A percentile compares a stretch with the other conserved stretches of the same genome.
phyloP scores from a whole-genome alignment of 441 rosid species.

The Jatropha multifida region DNA sequence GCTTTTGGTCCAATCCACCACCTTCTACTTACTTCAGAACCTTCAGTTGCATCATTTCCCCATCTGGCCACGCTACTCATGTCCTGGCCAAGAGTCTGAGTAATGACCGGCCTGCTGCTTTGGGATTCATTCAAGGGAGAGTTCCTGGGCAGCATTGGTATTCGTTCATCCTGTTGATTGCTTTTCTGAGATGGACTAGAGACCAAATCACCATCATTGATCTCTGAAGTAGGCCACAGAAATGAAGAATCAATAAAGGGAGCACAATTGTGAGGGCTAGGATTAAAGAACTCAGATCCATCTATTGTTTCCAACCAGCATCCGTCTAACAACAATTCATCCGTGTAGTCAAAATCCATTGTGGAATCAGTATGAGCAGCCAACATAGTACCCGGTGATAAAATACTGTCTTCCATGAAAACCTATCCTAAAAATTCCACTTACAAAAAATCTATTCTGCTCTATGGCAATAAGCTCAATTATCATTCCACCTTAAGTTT shows the following conservation, averaged over 20 bases:
- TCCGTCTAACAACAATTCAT: conserved; percentile 78
- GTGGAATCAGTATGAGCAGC: conserved; percentile 36
- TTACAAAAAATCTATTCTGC: conserved; percentile 7
- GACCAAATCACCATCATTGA: conserved; percentile 27
- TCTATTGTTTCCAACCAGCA: conserved; percentile 85
- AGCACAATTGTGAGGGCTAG: conserved; percentile 40
- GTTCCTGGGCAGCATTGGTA: conserved; percentile 24
- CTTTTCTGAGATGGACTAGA: conserved; percentile 29
- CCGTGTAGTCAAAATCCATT: conserved; percentile 71
- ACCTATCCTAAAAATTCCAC: conserved; percentile 14
- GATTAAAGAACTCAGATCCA: conserved; percentile 70
- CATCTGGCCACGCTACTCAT: conserved; percentile 1
- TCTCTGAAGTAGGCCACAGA: conserved; percentile 44
- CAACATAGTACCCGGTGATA: conserved; percentile 38
- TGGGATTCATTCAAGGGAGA: conserved; percentile 24
- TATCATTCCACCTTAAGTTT: neutral
- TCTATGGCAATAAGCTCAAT: conserved; percentile 11
- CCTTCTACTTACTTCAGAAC: conserved; percentile 45
- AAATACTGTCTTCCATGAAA: conserved; percentile 58
- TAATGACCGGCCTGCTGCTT: conserved; percentile 19
- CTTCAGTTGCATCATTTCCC: conserved; percentile 31
- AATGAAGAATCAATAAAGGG: conserved; percentile 44
- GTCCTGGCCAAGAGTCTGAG: conserved; percentile 25
- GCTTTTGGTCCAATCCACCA: conserved; percentile 79
- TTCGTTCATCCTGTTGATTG: conserved; percentile 39